A percentile compares a stretch with the other conserved stretches of the same genome.
These are phyloP conservation scores for Yarrowia osloensis DNA, from an alignment of 805 yeast species.

Conservation along the genomic window DNA sequence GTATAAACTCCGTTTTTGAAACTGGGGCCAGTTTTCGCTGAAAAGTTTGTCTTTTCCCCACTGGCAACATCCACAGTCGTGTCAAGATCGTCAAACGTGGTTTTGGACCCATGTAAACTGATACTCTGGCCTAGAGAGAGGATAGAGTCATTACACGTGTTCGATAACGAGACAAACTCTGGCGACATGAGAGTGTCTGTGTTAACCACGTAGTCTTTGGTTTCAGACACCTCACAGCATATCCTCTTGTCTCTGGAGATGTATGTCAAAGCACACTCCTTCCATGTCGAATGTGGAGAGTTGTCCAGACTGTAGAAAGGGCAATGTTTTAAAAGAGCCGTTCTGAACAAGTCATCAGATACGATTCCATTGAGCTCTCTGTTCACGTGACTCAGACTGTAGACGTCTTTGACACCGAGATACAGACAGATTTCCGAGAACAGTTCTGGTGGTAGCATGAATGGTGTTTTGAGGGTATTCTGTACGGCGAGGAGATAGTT, in stretches of 20 bases:
- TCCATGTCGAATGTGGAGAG: neutral
- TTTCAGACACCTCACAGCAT: neutral
- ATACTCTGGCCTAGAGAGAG: neutral
- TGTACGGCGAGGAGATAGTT: no score
- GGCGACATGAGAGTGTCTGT: neutral
- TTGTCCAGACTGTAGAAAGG: neutral
- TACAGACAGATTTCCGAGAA: neutral
- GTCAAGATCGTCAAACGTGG: neutral
- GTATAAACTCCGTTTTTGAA: neutral
- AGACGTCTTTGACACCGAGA: neutral
- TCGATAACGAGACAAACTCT: neutral
- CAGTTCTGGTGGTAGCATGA: conserved; percentile 1
- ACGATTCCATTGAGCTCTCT: neutral
- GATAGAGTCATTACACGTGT: neutral
- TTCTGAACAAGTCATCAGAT: neutral
- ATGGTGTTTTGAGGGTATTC: no score
- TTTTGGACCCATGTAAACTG: neutral
- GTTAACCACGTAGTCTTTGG: neutral
- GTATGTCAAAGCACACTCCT: neutral
- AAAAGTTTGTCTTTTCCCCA: no score
- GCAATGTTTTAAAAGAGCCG: neutral
- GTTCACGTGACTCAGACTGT: neutral
- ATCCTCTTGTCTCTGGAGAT: neutral
- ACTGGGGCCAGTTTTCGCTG: no score
- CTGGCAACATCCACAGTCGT: neutral